These are phyloP conservation scores for Hyphopichia buzzinii DNA, from an alignment of 1,139 yeast genomes.

Conservation along the genomic window DNA sequence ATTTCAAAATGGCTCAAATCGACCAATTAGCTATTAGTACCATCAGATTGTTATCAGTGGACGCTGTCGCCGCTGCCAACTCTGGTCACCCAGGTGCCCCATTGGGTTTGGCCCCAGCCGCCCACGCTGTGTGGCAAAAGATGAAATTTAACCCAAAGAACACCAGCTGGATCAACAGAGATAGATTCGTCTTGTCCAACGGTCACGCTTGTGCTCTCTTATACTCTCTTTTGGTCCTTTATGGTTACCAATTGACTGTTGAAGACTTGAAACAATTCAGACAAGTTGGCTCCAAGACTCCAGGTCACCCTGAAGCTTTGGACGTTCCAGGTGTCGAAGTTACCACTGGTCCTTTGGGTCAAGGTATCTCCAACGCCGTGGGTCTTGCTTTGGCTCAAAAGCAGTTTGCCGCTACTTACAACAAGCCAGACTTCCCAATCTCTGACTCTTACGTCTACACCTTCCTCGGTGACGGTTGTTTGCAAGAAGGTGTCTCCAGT, in stretches of 20 bases:
- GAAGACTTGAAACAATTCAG: slow-evolving; percentile 92
- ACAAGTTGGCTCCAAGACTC: slow-evolving; percentile 87
- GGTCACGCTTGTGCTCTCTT: slow-evolving; percentile 96
- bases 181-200: slow-evolving; percentile 90
- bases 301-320: slow-evolving; percentile 90
- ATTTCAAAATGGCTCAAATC: slow-evolving; percentile 33
- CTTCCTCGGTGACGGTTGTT: slow-evolving; percentile 96
- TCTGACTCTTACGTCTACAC: slow-evolving; percentile 76
- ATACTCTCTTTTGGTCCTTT: slow-evolving; percentile 81
- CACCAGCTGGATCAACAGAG: slow-evolving; percentile 93
- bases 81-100: slow-evolving; percentile 99
- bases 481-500: slow-evolving; percentile 97
- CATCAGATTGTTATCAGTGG: slow-evolving; percentile 88
- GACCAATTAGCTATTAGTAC: slow-evolving; percentile 82
- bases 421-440: slow-evolving; percentile 76
- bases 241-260: slow-evolving; percentile 77
- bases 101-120: slow-evolving; percentile 86
- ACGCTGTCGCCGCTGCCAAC: slow-evolving; percentile 84
- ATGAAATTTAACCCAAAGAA: slow-evolving; percentile 88
- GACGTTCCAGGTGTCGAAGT: slow-evolving; percentile 91
- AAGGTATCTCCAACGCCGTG: slow-evolving; percentile 95
- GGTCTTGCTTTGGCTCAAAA: slow-evolving; percentile 96
- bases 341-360: slow-evolving; percentile 99
- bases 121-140: slow-evolving; percentile 71
- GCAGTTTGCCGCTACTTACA: slow-evolving; percentile 89